Evolutionary conservation across 2,329 filamentous ascomycete genomes (phyloP), one percentile per base, ranked within the genome.

Genomic region (Arthroderma uncinatum): DNA sequence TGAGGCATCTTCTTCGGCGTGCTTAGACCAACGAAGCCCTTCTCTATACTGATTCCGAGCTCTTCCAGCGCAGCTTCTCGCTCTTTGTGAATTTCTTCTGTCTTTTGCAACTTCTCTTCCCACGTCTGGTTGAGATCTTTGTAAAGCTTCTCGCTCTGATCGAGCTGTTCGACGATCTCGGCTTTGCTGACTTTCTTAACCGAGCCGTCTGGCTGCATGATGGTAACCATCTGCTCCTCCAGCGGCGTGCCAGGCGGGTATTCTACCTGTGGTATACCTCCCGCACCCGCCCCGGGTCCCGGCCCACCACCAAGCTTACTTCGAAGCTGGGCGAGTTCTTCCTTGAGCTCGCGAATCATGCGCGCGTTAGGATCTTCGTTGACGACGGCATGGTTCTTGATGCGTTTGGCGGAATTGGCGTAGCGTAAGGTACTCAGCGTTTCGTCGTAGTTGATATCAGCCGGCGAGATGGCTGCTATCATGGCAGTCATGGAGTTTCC

Each of bases 401-500:
- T 98, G 65, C 93, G 85, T 76, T 98, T 98, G 25, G 93, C 93
- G 6, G 90, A 96, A 69, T 98, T 92, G 57, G 94, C 93, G 72
- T 98, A 98, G 67, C 94, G 84, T 28, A 98, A 79, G 0, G 93
- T 98, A 69, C 91, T 93, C 16, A 98, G 79, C 0, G 94, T 98
- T 73, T 98, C 93, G 63, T 98, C 93, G 68, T 95, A 97, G 73
- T 98, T 98, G 76, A 97, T 97, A 73, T 98, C 93, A 56, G 93
- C 93, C 2, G 93, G 93, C 67, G 91, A 96, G 68, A 98, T 96
- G 55, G 92, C 92, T 54, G 93, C 94, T 78, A 98, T 98, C 94
- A 98, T 98, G 59, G 93, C 93, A 23, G 93, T 98, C 88, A 97
- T 92, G 71, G 92, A 97, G 78, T 98, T 98, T 67, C 93, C 93